A percentile compares a stretch with the other conserved stretches of the same genome.
phyloP scores from a whole-genome alignment of 2,329 filamentous ascomycete species.

The Alternaria arbusti region DNA sequence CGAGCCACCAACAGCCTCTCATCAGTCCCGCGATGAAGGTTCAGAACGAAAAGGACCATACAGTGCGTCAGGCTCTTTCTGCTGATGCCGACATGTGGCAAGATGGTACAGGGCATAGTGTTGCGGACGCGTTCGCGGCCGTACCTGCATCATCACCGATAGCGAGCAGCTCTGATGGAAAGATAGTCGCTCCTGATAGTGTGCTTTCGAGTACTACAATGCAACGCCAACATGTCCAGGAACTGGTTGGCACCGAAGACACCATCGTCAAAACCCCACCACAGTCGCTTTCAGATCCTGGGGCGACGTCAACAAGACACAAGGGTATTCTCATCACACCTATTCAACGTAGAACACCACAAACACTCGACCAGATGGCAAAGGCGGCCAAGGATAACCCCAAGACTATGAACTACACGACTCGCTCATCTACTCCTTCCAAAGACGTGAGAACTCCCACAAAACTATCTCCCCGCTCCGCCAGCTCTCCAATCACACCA shows the following conservation, averaged over 20 bases:
- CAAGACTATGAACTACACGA: neutral
- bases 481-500: neutral
- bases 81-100: conserved; percentile 27
- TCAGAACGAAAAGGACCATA: conserved; percentile 11
- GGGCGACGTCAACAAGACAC: neutral
- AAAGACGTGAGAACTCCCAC: neutral
- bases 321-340: neutral
- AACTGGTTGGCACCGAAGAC: too few species aligned
- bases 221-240: too few species aligned
- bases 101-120: conserved; percentile 19
- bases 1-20: neutral
- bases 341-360: neutral
- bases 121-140: conserved; percentile 22
- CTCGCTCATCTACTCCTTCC: neutral
- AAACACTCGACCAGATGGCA: neutral
- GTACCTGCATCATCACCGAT: neutral
- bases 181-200: neutral
- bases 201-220: too few species aligned
- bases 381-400: neutral
- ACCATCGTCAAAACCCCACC: neutral
- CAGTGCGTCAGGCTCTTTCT: conserved; percentile 20
- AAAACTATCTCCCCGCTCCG: neutral
- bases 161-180: neutral
- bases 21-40: neutral
- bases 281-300: neutral